Evolutionary conservation across 2,329 filamentous ascomycete species (phyloP).

Genomic region (Cladosporium halotolerans): DNA sequence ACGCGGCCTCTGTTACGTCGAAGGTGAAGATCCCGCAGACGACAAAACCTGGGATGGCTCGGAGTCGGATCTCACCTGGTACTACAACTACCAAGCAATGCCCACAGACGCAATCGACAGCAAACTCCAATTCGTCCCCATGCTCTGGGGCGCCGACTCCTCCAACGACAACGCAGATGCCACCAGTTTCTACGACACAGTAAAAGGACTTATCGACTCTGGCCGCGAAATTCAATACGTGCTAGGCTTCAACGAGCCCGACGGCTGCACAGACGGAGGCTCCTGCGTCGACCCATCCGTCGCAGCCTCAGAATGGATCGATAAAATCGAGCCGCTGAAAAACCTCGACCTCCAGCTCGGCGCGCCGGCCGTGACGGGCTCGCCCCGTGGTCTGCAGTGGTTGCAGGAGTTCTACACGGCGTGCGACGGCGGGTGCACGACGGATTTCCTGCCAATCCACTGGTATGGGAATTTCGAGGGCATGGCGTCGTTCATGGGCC

Average conservation of each 20-base stretch:
- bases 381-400: conserved; percentile 57
- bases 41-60: conserved; percentile 57
- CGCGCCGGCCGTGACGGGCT: conserved; percentile 63
- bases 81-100: conserved; percentile 67
- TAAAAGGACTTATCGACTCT: conserved; percentile 49
- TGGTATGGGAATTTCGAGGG: conserved; percentile 62
- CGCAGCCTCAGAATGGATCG: conserved; percentile 65
- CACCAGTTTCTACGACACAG: conserved; percentile 55
- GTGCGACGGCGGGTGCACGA: conserved; percentile 44
- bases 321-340: conserved; percentile 63
- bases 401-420: conserved; percentile 58
- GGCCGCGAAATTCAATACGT: conserved; percentile 59
- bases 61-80: conserved; percentile 65
- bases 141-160: conserved; percentile 61
- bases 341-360: conserved; percentile 59
- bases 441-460: conserved; percentile 48
- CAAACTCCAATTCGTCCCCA: conserved; percentile 68
- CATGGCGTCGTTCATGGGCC: conserved; percentile 60
- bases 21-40: conserved; percentile 52
- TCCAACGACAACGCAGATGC: conserved; percentile 40
- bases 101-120: conserved; percentile 40
- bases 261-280: conserved; percentile 56
- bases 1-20: conserved; percentile 66
- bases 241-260: conserved; percentile 75
- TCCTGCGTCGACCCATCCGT: conserved; percentile 52